Evolutionary conservation across 306 rosid species (phyloP), one percentile per base, ranked within the genome.

Genomic region (Castanopsis chinensis): DNA sequence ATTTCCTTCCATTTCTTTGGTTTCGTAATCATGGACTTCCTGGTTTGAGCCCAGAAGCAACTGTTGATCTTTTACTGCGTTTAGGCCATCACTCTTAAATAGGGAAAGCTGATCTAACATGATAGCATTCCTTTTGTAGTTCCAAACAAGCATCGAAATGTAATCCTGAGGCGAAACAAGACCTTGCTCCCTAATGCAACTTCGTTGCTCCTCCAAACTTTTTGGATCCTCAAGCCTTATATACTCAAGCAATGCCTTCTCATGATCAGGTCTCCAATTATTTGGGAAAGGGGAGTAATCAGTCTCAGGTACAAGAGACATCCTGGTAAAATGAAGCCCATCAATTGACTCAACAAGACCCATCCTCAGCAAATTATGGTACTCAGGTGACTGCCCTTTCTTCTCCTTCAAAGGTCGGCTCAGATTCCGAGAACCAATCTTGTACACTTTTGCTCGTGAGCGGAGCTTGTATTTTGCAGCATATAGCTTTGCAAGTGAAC

Each of bases 401-500:
- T 84, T 94, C 92, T 94, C 99, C 88, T 94, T 94, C 83, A 94
- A 75, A 5, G 99, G 99, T 28, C 93, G 97, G 74, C 97, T 87
- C 73, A 94, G 86, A 81, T 92, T 91, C 73, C 97, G 89, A 13
- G 97, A 74, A 81, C 97, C 99, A 72, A 94, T 91, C 87, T 92
- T 94, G 84, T 94, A 92, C 20, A 94, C 99, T 84, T 94, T 94
- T 0, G 99, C 99, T n/a, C 97, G 85, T 6, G 99, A 94, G 0
- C 97, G 92, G 68, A 94, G 99, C 91, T 94, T 94, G 86, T 92
- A 94, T 68, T 94, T 94, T 45, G 99, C 97, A 33, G 99, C 99
- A 86, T 92, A 94, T n/a, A 94, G 93, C 92, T 94, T 94, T 45
- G 99, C 99, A 80, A 94, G 95, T 1, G 97, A 92, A 37, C 97